These are phyloP conservation scores for Taxillus chinensis DNA, from an alignment of 164 flowering plant genomes.

Conservation along the genomic window DNA sequence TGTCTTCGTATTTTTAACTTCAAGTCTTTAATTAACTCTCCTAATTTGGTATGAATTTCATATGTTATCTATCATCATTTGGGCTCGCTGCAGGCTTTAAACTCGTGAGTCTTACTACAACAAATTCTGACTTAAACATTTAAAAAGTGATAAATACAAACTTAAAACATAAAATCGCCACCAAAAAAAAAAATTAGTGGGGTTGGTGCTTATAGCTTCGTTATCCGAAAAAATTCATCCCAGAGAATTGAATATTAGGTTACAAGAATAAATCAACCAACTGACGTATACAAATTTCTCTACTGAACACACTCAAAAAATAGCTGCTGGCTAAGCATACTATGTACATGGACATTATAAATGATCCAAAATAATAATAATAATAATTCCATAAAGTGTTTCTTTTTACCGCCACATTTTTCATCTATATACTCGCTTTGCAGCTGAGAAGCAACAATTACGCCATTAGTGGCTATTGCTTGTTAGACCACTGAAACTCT, in stretches of 20 bases:
- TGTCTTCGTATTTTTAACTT: too few relatives aligned
- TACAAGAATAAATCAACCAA: slow-evolving; percentile 33
- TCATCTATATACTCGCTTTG: slow-evolving; percentile 9
- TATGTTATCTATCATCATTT: too few relatives aligned
- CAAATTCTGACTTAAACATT: too few relatives aligned
- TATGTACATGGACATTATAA: slow-evolving; percentile 31
- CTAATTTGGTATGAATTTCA: too few relatives aligned
- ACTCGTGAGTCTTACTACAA: too few relatives aligned
- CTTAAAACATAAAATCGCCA: too few relatives aligned
- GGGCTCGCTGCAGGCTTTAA: too few relatives aligned
- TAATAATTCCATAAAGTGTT: too few relatives aligned
- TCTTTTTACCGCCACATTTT: slow-evolving; percentile 3
- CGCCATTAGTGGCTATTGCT: slow-evolving; percentile 17
- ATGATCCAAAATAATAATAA: slow-evolving; percentile 10
- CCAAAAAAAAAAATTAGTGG: too few relatives aligned
- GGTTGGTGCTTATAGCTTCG: too few relatives aligned
- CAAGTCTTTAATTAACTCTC: too few relatives aligned
- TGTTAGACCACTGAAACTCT: slow-evolving; percentile 95
- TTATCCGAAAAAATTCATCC: neutral
- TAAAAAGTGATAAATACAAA: too few relatives aligned
- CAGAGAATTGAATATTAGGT: slow-evolving; percentile 3
- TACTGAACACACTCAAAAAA: neutral
- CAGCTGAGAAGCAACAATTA: slow-evolving; percentile 2
- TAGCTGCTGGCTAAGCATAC: slow-evolving; percentile 1
- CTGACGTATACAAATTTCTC: slow-evolving; percentile 1